Base-by-base conservation (phyloP, 2,329 filamentous ascomycete species). In the Aspergillus sojae region DNA sequence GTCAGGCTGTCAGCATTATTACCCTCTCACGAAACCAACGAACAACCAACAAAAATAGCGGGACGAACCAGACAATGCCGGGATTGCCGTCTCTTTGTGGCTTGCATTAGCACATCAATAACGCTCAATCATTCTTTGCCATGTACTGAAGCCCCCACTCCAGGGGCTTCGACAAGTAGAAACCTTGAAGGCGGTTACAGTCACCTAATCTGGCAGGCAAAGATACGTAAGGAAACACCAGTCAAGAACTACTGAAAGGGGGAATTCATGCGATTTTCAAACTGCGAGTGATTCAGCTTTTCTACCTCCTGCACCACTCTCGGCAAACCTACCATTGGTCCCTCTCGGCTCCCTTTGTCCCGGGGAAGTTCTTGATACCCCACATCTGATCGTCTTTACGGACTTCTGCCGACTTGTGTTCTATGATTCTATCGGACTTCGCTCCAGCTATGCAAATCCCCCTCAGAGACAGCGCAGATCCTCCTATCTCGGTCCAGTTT, bases 261-360 rank as follows among this genome's bases (percentile, higher is more conserved):
- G 52, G 52, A 36, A 54, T 54, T 54, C 52, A 54, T 36, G 52
- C 52, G 52, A 54, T 36, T 54, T n/a, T 26, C 30, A 21, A 34
- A 54, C 19, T 19, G 32, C 32, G 52, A 32, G 36, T 54, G 30
- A 36, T 23, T 21, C 52, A 19, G 52, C 30, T 34, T 54, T 54
- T 54, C 28, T 54, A 36, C 30, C n/a, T 7, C 21, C 30, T 21
- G 52, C 9, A 34, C 30, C 28, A 12, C 30, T 12, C 21, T 54
- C 52, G 52, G 52, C 52, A 54, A 36, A 54, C 30, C 21, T 54
- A 36, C 52, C 52, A 54, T 12, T 34, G 30, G 32, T n/a, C 30
- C 52, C 30, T 23, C n/a, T 30, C 52, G 52, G 52, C 19, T 23
- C 12, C 19, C 11, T n/a, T 36, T 54, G n/a, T 36, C 14, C 52